These are phyloP conservation scores for Penicillium desertorum DNA, from an alignment of 495 filamentous ascomycete species.

Conservation along the genomic window DNA sequence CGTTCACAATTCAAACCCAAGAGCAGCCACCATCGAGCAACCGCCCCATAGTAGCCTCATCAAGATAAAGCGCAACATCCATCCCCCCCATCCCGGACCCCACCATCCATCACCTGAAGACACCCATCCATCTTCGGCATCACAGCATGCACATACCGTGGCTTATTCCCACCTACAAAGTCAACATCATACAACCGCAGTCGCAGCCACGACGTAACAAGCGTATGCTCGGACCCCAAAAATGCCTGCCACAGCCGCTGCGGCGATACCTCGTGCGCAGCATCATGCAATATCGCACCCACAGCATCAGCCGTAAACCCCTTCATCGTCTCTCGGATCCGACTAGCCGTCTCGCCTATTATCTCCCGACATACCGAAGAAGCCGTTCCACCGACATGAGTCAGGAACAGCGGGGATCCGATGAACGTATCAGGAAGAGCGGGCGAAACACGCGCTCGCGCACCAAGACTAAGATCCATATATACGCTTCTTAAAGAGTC, in stretches of 20 bases:
- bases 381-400: conserved; percentile 28
- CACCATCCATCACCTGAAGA: conserved; percentile 29
- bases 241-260: conserved; percentile 40
- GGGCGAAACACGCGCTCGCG: conserved; percentile 16
- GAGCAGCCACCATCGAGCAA: conserved; percentile 17
- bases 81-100: conserved; percentile 24
- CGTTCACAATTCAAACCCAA: background rate
- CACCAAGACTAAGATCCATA: conserved; percentile 26
- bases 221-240: conserved; percentile 28
- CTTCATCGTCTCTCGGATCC: conserved; percentile 30
- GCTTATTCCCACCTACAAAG: conserved; percentile 23
- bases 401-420: conserved; percentile 28
- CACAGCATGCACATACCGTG: conserved; percentile 27
- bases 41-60: conserved; percentile 28
- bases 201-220: conserved; percentile 35
- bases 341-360: conserved; percentile 7
- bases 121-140: conserved; percentile 30
- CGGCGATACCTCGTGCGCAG: conserved; percentile 32
- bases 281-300: conserved; percentile 27
- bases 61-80: conserved; percentile 30
- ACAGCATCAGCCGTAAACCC: conserved; percentile 21
- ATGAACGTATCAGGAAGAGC: conserved; percentile 24
- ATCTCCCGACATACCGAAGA: background rate
- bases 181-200: conserved; percentile 31
- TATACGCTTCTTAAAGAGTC: conserved; percentile 21